phyloP scores from a whole-genome alignment of 1,284 basidiomycete species.

The Sporisorium iseilematis-ciliati region DNA sequence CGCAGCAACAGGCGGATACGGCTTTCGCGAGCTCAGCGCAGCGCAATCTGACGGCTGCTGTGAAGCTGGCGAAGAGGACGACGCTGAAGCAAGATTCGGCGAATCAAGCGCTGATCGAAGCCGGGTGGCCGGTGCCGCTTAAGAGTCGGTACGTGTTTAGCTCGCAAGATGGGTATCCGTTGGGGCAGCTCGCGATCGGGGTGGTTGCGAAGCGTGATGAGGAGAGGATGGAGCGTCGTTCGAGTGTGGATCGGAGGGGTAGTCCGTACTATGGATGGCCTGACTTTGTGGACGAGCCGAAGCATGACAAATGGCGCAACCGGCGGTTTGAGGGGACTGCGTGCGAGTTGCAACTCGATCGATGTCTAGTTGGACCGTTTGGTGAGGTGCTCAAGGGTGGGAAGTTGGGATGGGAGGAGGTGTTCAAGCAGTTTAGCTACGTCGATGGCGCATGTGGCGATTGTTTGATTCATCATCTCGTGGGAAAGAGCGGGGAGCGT shows the following conservation, averaged over 20 bases:
- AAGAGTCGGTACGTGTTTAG: conserved; percentile 33
- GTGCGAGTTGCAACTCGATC: conserved; percentile 37
- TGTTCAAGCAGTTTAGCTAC: conserved; percentile 49
- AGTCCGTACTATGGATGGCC: conserved; percentile 27
- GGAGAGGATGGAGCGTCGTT: conserved; percentile 1
- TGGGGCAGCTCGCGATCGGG: conserved; percentile 15
- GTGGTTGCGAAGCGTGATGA: conserved; percentile 19
- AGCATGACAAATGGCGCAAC: conserved; percentile 15
- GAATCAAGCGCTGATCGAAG: conserved; percentile 32
- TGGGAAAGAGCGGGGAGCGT: conserved; percentile 30
- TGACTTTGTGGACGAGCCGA: conserved; percentile 33
- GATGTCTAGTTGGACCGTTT: conserved; percentile 30
- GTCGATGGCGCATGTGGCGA: conserved; percentile 44
- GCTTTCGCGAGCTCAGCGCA: neutral
- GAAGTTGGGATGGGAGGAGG: conserved; percentile 29
- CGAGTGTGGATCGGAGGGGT: too few relatives aligned
- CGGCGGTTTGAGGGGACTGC: conserved; percentile 29
- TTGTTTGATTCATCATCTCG: conserved; percentile 49
- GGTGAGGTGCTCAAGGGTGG: neutral
- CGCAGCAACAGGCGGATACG: conserved; percentile 10
- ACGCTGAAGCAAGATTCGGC: conserved; percentile 21
- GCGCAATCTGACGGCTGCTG: conserved; percentile 19
- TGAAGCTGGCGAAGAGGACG: conserved; percentile 23
- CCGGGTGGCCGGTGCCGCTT: conserved; percentile 46
- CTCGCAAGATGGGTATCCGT: conserved; percentile 43